Base-by-base conservation (phyloP, 2,329 filamentous ascomycete genomes). In the Annulohypoxylon truncatum region DNA sequence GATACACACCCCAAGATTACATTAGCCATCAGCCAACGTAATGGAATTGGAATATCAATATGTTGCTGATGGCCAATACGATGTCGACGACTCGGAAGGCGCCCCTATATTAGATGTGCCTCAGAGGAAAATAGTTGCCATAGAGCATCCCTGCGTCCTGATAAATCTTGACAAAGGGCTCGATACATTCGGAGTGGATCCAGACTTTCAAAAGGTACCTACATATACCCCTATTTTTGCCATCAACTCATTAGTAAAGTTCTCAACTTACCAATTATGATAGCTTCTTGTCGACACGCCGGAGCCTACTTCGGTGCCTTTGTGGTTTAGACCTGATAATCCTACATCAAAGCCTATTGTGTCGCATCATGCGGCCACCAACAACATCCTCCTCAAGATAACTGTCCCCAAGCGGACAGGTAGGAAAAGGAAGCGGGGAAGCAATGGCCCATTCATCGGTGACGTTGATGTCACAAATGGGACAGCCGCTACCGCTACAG, bases 331-430 rank as follows among this genome's bases (percentile, higher is more conserved):
- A 20, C 92, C 92, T 22, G 87, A 93, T 69, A 93, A 96, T 77
- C 90, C 91, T 2, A 89, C 93, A 73, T 89, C 92, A 73, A 90
- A 91, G 71, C 92, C 92, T 7, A 83, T 97, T 66, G 83, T 91
- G 71, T 97, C 95, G 6, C 89, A 90, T 42, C 92, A 90, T 75
- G 87, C 90, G 29, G 81, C 87, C 18, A 92, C 93, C 8, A 92
- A 94, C 75, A 97, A 97, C 75, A 82, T 98, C 18, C 84, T 98
- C 18, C 83, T 99, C 56, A 94, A 94, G 77, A 85, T 99, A 59
- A 94, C 91, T 0, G 88, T 98, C 0, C 95, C 96, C 0, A 96
- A 90, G 77, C 85, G 93, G 60, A 97, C 94, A 2, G 94, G 94
- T 2, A 87, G 93, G 65, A 97, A 92, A 79, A 87, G 94, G 63